These are phyloP conservation scores for Fusarium sp. DNA, from an alignment of 2,329 filamentous ascomycete species.

Conservation along the genomic window DNA sequence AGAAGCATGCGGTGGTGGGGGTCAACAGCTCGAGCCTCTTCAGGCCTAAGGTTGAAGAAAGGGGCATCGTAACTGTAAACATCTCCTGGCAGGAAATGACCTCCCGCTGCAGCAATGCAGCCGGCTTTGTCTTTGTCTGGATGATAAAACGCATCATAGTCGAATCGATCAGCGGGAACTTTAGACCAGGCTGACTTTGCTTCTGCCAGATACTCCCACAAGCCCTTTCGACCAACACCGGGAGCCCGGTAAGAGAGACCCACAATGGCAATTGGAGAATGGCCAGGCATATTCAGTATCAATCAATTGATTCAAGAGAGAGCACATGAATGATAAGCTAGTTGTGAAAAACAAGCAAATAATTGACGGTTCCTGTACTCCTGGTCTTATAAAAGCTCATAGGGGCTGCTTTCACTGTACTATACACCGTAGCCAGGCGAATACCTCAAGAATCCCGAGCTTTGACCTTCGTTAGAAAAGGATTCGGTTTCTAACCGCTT, in stretches of 20 bases:
- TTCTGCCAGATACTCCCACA: slow-evolving; percentile 32
- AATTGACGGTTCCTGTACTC: too few relatives aligned
- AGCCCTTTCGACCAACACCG: slow-evolving; percentile 24
- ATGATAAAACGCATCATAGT: slow-evolving; percentile 56
- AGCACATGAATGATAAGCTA: too few relatives aligned
- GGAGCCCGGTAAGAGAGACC: slow-evolving; percentile 25
- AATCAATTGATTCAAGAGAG: too few relatives aligned
- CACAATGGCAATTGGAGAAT: slow-evolving; percentile 22
- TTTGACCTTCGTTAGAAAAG: neutral
- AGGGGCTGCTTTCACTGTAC: neutral
- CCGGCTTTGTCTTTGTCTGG: slow-evolving; percentile 40
- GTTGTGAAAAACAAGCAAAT: too few relatives aligned
- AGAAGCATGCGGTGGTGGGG: slow-evolving; percentile 45
- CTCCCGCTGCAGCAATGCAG: slow-evolving; percentile 25
- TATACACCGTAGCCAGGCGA: neutral
- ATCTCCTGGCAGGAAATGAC: slow-evolving; percentile 45
- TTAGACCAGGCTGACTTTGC: slow-evolving; percentile 54
- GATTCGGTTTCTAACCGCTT: neutral
- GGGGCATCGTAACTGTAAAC: slow-evolving; percentile 42
- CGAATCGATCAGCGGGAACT: slow-evolving; percentile 62
- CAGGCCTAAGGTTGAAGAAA: slow-evolving; percentile 45
- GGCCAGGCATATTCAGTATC: neutral
- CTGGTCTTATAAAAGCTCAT: neutral
- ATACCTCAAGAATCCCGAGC: neutral
- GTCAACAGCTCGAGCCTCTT: slow-evolving; percentile 49